Evolutionary conservation across 2,329 filamentous ascomycete genomes (phyloP).

Genomic region (Pseudogymnoascus sp.): DNA sequence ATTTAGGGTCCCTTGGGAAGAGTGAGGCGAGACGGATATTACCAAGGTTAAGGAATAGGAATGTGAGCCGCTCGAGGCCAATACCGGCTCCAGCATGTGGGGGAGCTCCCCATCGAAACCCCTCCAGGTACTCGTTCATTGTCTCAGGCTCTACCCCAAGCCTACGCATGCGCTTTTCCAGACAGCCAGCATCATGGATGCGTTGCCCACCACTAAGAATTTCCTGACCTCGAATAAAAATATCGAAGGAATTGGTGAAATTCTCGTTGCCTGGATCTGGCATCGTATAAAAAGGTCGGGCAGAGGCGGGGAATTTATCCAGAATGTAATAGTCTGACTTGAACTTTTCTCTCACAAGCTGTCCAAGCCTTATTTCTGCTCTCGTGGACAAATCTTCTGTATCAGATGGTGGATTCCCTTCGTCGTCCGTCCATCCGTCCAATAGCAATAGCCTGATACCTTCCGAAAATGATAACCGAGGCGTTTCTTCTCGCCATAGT

Average conservation of each 20-base stretch:
- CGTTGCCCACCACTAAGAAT: conserved; percentile 88
- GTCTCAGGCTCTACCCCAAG: conserved; percentile 68
- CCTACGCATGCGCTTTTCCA: conserved; percentile 70
- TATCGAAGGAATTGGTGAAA: conserved; percentile 88
- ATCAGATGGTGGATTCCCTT: conserved; percentile 61
- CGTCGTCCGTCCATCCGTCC: conserved; percentile 67
- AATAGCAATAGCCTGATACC: conserved; percentile 74
- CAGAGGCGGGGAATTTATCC: conserved; percentile 81
- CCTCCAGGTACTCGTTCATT: conserved; percentile 85
- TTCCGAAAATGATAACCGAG: conserved; percentile 70
- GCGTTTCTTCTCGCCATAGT: conserved; percentile 78
- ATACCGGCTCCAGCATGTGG: conserved; percentile 87
- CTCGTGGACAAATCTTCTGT: conserved; percentile 77
- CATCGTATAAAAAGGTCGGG: conserved; percentile 88
- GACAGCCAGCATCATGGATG: conserved; percentile 69
- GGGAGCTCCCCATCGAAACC: conserved; percentile 80
- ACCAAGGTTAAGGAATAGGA: conserved; percentile 75
- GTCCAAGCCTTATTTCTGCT: conserved; percentile 78
- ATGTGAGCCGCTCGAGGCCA: conserved; percentile 79
- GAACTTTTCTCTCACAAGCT: conserved; percentile 78
- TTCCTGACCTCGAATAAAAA: conserved; percentile 88
- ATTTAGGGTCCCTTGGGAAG: conserved; percentile 83
- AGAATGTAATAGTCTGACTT: conserved; percentile 88
- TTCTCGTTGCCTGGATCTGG: conserved; percentile 63
- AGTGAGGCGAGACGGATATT: conserved; percentile 84